Conservation (phyloP, 495 filamentous ascomycete genomes). For the Annulohypoxylon maeteangense region DNA sequence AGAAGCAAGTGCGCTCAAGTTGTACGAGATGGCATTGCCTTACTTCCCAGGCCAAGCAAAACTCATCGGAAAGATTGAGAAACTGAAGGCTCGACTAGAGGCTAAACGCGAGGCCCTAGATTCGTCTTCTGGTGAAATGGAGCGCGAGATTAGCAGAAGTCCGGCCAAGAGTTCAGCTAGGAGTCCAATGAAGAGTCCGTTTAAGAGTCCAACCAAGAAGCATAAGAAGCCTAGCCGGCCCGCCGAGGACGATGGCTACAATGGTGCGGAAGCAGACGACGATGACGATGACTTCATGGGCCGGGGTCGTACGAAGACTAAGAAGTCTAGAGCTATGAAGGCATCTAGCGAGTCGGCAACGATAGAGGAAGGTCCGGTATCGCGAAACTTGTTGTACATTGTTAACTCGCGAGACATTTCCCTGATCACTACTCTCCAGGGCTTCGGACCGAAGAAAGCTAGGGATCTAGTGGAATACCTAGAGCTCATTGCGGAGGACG, state of each 20-base stretch:
- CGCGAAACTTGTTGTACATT: conserved; percentile 76
- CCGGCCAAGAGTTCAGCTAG: background rate
- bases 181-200: background rate
- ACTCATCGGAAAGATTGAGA: conserved; percentile 78
- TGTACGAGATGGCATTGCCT: conserved; percentile 85
- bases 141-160: conserved; percentile 4
- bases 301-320: conserved; percentile 49
- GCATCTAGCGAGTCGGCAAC: conserved; percentile 26
- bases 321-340: conserved; percentile 48
- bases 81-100: conserved; percentile 70
- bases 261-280: conserved; percentile 59
- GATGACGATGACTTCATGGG: conserved; percentile 57
- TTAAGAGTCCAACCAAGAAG: conserved; percentile 20
- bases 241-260: conserved; percentile 45
- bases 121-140: conserved; percentile 15
- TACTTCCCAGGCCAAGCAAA: conserved; percentile 91
- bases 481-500: conserved; percentile 58
- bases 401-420: conserved; percentile 85
- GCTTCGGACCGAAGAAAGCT: conserved; percentile 72
- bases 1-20: conserved; percentile 77
- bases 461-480: conserved; percentile 70
- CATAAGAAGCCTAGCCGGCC: conserved; percentile 26
- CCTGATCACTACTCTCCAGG: conserved; percentile 77
- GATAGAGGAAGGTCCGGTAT: conserved; percentile 48
- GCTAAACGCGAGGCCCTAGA: conserved; percentile 49